phyloP scores from a whole-genome alignment of 805 yeast genomes.

The Lipomyces mesembrius region DNA sequence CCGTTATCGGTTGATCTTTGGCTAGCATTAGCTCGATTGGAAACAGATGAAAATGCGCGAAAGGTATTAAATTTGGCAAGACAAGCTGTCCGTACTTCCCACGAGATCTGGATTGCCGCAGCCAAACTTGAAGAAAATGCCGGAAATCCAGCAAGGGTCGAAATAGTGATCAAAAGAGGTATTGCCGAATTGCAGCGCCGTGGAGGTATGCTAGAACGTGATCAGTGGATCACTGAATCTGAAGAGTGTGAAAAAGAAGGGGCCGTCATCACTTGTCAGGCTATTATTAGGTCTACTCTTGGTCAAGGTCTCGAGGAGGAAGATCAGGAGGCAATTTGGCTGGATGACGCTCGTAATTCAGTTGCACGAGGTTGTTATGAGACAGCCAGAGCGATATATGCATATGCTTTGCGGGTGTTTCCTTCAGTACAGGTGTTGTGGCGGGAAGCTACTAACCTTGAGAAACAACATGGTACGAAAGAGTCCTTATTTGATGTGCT shows the following conservation, averaged over 20 bases:
- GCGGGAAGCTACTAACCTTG: slow-evolving; percentile 43
- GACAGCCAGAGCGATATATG: slow-evolving; percentile 56
- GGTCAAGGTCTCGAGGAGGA: slow-evolving; percentile 43
- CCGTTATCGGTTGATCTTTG: slow-evolving; percentile 70
- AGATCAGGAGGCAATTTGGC: slow-evolving; percentile 46
- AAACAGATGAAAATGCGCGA: slow-evolving; percentile 55
- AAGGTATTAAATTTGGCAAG: slow-evolving; percentile 64
- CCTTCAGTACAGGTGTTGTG: slow-evolving; percentile 50
- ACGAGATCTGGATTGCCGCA: slow-evolving; percentile 71
- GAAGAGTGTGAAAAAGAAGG: slow-evolving; percentile 56
- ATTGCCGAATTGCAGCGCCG: slow-evolving; percentile 49
- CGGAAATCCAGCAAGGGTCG: slow-evolving; percentile 50
- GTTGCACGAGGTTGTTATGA: slow-evolving; percentile 41
- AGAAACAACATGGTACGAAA: slow-evolving; percentile 40
- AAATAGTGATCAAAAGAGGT: slow-evolving; percentile 57
- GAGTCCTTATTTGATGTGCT: slow-evolving; percentile 53
- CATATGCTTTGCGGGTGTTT: slow-evolving; percentile 51
- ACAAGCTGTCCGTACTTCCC: slow-evolving; percentile 54
- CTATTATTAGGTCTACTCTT: slow-evolving; percentile 56
- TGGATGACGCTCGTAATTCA: slow-evolving; percentile 48
- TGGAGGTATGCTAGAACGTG: slow-evolving; percentile 46
- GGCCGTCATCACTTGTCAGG: slow-evolving; percentile 55
- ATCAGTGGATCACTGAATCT: slow-evolving; percentile 64
- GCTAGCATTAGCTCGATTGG: slow-evolving; percentile 59
- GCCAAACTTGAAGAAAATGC: slow-evolving; percentile 66